A percentile compares a stretch with the other conserved stretches of the same genome.
These are phyloP conservation scores for Jacaranda copaia DNA, from an alignment of 257 asterid species.

Conservation along the genomic window DNA sequence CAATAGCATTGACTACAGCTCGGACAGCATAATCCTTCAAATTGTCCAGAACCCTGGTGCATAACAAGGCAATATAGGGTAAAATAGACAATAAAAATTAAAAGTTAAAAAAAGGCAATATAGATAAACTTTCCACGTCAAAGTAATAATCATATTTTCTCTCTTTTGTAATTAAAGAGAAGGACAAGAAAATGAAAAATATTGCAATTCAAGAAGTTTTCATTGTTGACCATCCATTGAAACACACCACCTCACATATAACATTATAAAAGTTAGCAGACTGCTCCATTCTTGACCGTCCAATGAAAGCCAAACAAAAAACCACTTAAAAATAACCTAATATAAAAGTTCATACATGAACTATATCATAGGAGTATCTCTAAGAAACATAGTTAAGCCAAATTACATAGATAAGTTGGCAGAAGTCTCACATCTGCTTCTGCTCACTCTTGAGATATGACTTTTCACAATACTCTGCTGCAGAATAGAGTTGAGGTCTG, in stretches of 20 bases:
- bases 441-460: constrained; percentile 88
- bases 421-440: constrained; percentile 78
- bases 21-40: constrained; percentile 89
- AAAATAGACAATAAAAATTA: neutral
- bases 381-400: constrained; percentile 23
- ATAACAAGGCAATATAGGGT: constrained; percentile 17
- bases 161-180: constrained; percentile 11
- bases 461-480: constrained; percentile 95
- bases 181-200: constrained; percentile 20
- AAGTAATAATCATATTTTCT: constrained; percentile 10
- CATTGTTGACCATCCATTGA: constrained; percentile 1
- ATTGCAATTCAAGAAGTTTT: neutral
- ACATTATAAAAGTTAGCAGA: constrained; percentile 11
- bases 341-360: constrained; percentile 16
- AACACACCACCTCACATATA: neutral
- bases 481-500: constrained; percentile 92
- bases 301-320: neutral
- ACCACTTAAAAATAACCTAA: constrained; percentile 4
- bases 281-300: constrained; percentile 25
- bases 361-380: constrained; percentile 22
- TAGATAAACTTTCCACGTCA: constrained; percentile 6
- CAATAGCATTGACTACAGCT: constrained; percentile 95
- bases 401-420: constrained; percentile 1
- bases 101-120: neutral
- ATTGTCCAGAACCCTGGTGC: constrained; percentile 82